Evolutionary conservation across 768 basidiomycete species (phyloP), one percentile per base, ranked within the genome.

Genomic region (Lactarius indigo): DNA sequence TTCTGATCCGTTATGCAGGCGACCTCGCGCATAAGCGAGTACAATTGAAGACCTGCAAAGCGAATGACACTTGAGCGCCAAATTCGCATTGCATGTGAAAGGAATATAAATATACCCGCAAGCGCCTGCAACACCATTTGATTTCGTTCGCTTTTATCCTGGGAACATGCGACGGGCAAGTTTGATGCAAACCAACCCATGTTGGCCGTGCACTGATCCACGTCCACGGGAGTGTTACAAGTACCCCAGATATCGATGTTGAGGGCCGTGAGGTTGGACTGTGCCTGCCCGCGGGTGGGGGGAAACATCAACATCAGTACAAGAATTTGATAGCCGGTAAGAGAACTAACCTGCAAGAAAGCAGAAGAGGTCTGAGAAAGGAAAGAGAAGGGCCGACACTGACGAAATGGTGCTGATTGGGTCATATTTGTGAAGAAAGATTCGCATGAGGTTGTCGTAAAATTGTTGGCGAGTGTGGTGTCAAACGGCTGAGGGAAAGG

Each of bases 401-500:
- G 73, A n/a, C 87, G 80, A 73, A 94, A 92, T 0, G 85, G 72
- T 5, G 74, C 57, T 3, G 81, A 76, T 66, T 79, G 79, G 0
- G 90, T 89, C 87, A 94, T 93, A 68, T 90, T 91, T 18, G 78
- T 69, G 74, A 94, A 90, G 76, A 93, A 94, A 54, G 81, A 79
- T 57, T 84, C 82, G 73, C 93, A 96, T 55, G 80, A 75, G 17
- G 76, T 69, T 39, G 86, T 85, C 18, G 88, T 85, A 72, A 91
- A 92, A 74, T 92, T 90, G 52, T 80, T 75, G 18, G 83, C 78
- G 59, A 94, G 73, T 3, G 82, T 81, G 6, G 83, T 79, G 72
- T 91, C 91, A 73, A 87, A 87, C 0, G 90, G 82, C 68, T 91
- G 90, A 4, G 90, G 90, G 74, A 94, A 92, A 0, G 92, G 92